phyloP scores from a whole-genome alignment of 345 rosid genomes.

The Salix koriyanagi region DNA sequence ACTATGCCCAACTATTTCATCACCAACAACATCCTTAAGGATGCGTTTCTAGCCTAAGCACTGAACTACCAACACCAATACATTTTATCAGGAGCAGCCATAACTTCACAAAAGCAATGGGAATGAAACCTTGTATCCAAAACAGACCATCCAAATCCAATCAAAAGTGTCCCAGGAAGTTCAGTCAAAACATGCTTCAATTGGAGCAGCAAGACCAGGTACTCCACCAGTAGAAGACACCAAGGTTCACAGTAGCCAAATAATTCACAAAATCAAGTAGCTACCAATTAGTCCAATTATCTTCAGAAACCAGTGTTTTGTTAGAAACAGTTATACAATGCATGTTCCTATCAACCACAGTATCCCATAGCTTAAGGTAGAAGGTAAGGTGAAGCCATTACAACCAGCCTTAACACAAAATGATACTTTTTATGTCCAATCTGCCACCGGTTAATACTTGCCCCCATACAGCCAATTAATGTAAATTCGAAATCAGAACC shows the following conservation, averaged over 20 bases:
- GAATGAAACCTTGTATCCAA: constrained; percentile 15
- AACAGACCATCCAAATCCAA: constrained; percentile 15
- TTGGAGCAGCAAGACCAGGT: neutral
- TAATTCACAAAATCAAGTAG: constrained; percentile 1
- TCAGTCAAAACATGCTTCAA: constrained; percentile 11
- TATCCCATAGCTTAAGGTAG: neutral
- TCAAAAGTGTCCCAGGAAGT: constrained; percentile 8
- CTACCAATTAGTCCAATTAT: constrained; percentile 18
- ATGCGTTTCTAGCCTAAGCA: constrained; percentile 21
- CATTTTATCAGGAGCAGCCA: constrained; percentile 23
- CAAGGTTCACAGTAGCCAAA: neutral
- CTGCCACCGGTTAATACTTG: neutral
- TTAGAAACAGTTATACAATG: constrained; percentile 4
- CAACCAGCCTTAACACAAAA: neutral
- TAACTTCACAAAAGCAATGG: constrained; percentile 4
- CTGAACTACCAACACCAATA: constrained; percentile 22
- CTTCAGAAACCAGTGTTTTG: constrained; percentile 9
- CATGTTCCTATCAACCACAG: constrained; percentile 1
- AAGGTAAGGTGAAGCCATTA: neutral
- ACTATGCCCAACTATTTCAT: constrained; percentile 24
- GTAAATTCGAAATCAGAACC: neutral
- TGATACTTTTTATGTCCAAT: neutral
- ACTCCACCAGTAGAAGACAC: neutral
- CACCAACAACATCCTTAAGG: constrained; percentile 17
- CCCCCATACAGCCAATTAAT: neutral